Percentiles rank a stretch among this genome's conserved stretches.
phyloP scores from a whole-genome alignment of 176 grass and related monocot genomes.

The Phoenix roebelenii region DNA sequence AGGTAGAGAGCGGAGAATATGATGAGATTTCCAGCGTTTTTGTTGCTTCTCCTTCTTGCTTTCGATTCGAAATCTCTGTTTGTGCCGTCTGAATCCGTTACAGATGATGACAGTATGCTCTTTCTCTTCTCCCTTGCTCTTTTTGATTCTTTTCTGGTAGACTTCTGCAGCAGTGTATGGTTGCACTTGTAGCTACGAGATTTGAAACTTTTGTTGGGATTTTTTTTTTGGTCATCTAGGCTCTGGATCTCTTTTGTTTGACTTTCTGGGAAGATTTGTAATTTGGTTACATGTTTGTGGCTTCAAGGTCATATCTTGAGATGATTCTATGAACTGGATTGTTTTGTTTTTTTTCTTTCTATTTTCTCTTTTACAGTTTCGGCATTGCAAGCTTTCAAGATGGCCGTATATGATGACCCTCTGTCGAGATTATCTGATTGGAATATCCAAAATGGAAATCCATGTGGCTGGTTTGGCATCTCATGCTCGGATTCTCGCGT shows the following conservation, averaged over 20 bases:
- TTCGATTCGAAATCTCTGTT: slow-evolving; percentile 32
- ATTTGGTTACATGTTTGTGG: too few species aligned
- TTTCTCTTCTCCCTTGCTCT: neutral
- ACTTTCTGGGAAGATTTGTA: too few species aligned
- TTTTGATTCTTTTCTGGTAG: neutral
- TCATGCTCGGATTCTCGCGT: slow-evolving; percentile 44
- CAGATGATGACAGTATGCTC: slow-evolving; percentile 64
- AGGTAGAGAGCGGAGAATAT: slow-evolving; percentile 14
- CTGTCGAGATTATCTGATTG: slow-evolving; percentile 59
- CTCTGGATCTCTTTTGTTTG: neutral
- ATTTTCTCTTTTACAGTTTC: slow-evolving; percentile 31
- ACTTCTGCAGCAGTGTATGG: too few species aligned
- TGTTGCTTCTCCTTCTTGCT: slow-evolving; percentile 24
- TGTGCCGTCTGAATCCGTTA: slow-evolving; percentile 13
- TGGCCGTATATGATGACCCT: slow-evolving; percentile 58
- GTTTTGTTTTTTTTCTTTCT: neutral
- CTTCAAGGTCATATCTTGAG: too few species aligned
- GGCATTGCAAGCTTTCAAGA: slow-evolving; percentile 56
- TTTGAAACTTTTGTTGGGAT: too few species aligned
- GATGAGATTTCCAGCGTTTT: slow-evolving; percentile 30
- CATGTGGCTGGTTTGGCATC: slow-evolving; percentile 60
- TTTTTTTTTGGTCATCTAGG: too few species aligned
- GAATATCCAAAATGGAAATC: slow-evolving; percentile 42
- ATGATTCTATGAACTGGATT: neutral
- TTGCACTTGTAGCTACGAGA: too few species aligned